These are phyloP conservation scores for Apophysomyces trapeziformis DNA, from an alignment of 371 early-diverging fungal genomes.

Conservation along the genomic window DNA sequence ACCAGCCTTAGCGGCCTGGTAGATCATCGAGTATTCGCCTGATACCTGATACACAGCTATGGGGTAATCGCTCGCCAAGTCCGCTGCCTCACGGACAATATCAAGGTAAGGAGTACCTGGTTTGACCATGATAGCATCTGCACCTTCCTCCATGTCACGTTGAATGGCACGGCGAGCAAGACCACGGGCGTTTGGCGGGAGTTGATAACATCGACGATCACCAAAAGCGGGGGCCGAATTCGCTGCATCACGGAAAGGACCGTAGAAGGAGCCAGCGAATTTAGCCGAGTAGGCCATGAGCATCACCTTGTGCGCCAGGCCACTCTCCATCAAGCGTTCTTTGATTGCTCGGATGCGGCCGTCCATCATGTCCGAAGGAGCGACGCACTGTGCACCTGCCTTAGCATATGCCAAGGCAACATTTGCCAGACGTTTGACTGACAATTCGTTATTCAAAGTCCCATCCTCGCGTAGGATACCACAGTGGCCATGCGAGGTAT, in stretches of 20 bases:
- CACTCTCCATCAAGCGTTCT: constrained; percentile 71
- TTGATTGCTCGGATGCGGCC: constrained; percentile 94
- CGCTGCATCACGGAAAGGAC: constrained; percentile 97
- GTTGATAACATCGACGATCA: constrained; percentile 94
- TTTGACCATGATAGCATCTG: constrained; percentile 97
- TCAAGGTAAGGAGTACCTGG: constrained; percentile 96
- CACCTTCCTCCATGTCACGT: constrained; percentile 93
- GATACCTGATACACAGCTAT: constrained; percentile 93
- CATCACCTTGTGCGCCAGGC: constrained; percentile 76
- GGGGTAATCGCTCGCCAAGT: constrained; percentile 70
- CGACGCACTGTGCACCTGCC: constrained; percentile 87
- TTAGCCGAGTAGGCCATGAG: constrained; percentile 96
- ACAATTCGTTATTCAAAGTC: constrained; percentile 78
- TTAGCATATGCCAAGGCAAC: constrained; percentile 88
- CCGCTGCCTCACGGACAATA: constrained; percentile 89
- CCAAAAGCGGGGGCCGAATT: constrained; percentile 91
- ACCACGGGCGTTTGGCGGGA: constrained; percentile 88
- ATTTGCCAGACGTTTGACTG: constrained; percentile 82
- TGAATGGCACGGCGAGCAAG: constrained; percentile 86
- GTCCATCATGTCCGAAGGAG: constrained; percentile 99
- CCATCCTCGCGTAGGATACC: constrained; percentile 85
- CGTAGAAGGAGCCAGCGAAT: constrained; percentile 94
- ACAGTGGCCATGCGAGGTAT: constrained; percentile 96
- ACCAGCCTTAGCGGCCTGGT: constrained; percentile 84
- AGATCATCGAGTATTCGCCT: constrained; percentile 96